Conservation (phyloP, 768 basidiomycete species). For the Termitomyces sp. region DNA sequence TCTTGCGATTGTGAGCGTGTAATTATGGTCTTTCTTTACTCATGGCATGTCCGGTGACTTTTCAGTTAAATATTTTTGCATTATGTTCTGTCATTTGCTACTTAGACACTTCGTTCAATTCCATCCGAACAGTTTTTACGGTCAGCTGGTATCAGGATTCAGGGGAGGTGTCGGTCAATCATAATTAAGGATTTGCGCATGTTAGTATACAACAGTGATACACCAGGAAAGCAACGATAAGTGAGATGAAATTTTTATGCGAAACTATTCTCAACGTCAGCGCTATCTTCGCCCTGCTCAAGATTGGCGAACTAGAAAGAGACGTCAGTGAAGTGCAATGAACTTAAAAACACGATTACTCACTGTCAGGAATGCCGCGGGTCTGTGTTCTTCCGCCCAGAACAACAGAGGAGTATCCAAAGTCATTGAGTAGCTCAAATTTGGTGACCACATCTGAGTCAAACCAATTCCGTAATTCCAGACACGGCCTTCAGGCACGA, state of each 20-base stretch:
- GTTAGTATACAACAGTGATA: constrained; percentile 15
- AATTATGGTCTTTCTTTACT: constrained; percentile 12
- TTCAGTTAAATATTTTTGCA: not conserved
- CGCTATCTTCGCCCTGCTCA: constrained; percentile 88
- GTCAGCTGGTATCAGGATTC: not conserved
- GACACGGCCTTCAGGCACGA: constrained; percentile 90
- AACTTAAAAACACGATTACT: constrained; percentile 25
- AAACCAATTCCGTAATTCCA: constrained; percentile 98
- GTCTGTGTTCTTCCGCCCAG: constrained; percentile 96
- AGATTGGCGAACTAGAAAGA: constrained; percentile 75
- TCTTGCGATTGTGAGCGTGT: constrained; percentile 43
- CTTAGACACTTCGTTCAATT: not conserved
- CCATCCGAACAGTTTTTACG: not conserved
- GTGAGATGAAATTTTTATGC: constrained; percentile 42
- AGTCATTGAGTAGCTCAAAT: constrained; percentile 74
- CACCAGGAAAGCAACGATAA: constrained; percentile 1
- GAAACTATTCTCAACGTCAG: constrained; percentile 94
- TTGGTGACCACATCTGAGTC: constrained; percentile 88
- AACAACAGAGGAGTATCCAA: constrained; percentile 92
- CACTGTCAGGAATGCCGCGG: constrained; percentile 89
- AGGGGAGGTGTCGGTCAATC: not conserved
- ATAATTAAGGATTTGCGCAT: not conserved
- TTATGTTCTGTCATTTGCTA: constrained; percentile 7
- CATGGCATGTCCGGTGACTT: not conserved
- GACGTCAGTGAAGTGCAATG: constrained; percentile 1